A percentile compares a stretch with the other conserved stretches of the same genome.
phyloP scores from a whole-genome alignment of 2,329 filamentous ascomycete species.

The Ampelomyces quisqualis region DNA sequence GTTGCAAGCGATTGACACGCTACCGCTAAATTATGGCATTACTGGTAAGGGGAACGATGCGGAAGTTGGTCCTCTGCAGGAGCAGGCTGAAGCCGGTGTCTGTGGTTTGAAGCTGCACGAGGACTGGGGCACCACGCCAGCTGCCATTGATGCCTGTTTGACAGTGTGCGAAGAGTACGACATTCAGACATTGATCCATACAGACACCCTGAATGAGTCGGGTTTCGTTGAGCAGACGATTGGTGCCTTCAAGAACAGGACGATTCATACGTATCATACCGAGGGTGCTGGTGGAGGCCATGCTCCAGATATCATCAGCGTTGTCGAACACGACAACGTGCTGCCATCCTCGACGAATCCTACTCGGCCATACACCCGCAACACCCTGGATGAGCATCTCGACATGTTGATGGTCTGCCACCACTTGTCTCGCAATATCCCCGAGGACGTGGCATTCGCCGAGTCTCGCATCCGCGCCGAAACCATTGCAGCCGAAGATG shows the following conservation, averaged over 20 bases:
- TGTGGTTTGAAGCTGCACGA: slow-evolving; percentile 94
- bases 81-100: slow-evolving; percentile 80
- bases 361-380: slow-evolving; percentile 83
- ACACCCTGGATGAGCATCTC: slow-evolving; percentile 93
- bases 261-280: slow-evolving; percentile 96
- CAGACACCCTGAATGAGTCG: slow-evolving; percentile 92
- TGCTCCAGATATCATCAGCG: slow-evolving; percentile 91
- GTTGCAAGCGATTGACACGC: slow-evolving; percentile 78
- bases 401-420: slow-evolving; percentile 99
- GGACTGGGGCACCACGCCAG: slow-evolving; percentile 91
- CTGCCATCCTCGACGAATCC: slow-evolving; percentile 90
- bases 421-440: slow-evolving; percentile 87
- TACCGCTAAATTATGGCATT: slow-evolving; percentile 86
- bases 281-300: slow-evolving; percentile 94
- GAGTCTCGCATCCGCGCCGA: slow-evolving; percentile 92
- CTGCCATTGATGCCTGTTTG: slow-evolving; percentile 82
- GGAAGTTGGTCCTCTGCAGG: slow-evolving; percentile 66
- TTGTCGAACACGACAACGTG: slow-evolving; percentile 86
- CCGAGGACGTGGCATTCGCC: slow-evolving; percentile 93
- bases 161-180: slow-evolving; percentile 85
- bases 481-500: slow-evolving; percentile 95
- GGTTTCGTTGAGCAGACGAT: slow-evolving; percentile 96
- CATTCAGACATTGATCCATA: slow-evolving; percentile 91
- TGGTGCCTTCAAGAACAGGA: slow-evolving; percentile 77
- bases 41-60: slow-evolving; percentile 94